These are phyloP conservation scores for Trichosporon faecale DNA, from an alignment of 1,284 basidiomycete genomes.

Conservation along the genomic window DNA sequence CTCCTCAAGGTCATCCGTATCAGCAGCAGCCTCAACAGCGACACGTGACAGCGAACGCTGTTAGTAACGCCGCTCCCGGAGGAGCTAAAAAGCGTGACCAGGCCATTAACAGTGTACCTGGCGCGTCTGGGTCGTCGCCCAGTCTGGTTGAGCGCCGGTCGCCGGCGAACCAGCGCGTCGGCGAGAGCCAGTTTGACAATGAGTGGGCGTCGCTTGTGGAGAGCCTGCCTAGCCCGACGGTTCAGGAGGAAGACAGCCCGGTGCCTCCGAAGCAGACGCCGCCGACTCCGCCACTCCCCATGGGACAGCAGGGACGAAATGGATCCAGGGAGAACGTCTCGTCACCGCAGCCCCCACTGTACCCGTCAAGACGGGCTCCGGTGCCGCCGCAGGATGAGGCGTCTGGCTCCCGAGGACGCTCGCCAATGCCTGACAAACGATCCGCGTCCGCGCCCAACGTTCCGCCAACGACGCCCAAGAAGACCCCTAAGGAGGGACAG, in stretches of 20 bases:
- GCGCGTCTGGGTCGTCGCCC: constrained; percentile 4
- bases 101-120: constrained; percentile 7
- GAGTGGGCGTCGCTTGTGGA: constrained; percentile 6
- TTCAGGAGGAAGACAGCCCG: neutral
- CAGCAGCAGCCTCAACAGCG: constrained; percentile 11
- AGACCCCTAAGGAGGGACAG: neutral
- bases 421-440: neutral
- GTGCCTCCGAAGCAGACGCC: neutral
- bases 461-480: neutral
- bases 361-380: neutral
- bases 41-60: constrained; percentile 1
- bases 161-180: neutral
- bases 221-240: neutral
- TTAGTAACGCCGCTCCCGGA: constrained; percentile 5
- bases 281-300: neutral
- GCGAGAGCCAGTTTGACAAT: neutral
- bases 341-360: neutral
- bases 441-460: neutral
- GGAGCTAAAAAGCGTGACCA: constrained; percentile 13
- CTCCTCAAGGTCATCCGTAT: neutral
- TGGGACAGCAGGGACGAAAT: neutral
- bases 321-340: neutral
- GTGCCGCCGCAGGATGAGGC: neutral
- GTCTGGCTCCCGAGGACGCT: neutral
- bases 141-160: neutral